Conservation (phyloP, 208 protist species). For the Histomonas meleagridis region DNA sequence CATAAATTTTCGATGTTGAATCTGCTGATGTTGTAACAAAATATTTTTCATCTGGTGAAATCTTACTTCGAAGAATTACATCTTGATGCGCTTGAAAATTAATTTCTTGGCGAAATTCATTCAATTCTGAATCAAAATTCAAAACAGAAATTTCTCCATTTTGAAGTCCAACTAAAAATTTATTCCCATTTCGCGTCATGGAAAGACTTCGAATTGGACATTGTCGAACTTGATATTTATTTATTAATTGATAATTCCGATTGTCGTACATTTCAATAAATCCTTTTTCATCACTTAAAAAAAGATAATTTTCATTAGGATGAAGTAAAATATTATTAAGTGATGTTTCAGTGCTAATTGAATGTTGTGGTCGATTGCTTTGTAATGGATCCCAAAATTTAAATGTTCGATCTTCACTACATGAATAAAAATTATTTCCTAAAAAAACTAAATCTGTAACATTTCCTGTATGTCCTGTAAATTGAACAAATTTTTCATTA, state of each 20-base stretch:
- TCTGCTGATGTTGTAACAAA: slow-evolving; percentile 2
- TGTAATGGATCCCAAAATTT: neutral
- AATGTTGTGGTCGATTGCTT: no score
- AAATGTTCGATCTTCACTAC: neutral
- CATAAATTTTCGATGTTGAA: neutral
- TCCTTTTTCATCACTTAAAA: neutral
- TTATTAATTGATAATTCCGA: no score
- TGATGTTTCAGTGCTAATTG: neutral
- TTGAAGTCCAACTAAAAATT: neutral
- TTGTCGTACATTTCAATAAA: neutral
- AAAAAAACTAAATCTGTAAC: neutral
- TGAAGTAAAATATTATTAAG: neutral
- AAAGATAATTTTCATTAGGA: neutral
- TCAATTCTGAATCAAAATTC: no score
- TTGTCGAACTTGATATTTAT: no score
- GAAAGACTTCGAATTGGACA: no score
- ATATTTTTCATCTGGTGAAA: neutral
- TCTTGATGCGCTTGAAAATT: neutral
- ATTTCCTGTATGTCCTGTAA: slow-evolving; percentile 2
- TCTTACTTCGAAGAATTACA: neutral
- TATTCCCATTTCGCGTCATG: neutral
- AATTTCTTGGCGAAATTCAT: neutral
- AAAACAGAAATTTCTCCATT: neutral
- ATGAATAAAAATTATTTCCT: neutral
- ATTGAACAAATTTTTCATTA: neutral